Evolutionary conservation across 148 eudicot species (phyloP), one percentile per base, ranked within the genome.

Genomic region (Limonium bicolor): DNA sequence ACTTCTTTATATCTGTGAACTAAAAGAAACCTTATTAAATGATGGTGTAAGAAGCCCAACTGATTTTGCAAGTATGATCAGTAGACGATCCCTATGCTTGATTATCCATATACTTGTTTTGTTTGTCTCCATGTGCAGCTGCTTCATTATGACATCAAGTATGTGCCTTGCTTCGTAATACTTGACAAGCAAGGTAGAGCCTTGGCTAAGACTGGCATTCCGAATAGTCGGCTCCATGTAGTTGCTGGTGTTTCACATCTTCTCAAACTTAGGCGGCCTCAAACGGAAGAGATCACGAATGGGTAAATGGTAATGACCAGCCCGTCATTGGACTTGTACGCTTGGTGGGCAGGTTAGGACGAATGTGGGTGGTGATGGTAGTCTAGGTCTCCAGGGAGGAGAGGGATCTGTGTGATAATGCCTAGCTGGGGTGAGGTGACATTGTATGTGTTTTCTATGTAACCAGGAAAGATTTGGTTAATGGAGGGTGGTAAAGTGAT

Each of bases 121-220:
- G 6, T 16, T 28, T n/a, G 16, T 11, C 6, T 6, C 23, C 17
- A 37, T 2, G 51, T 75, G 69, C 82, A 90, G 99, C 77, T 90
- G 19, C 88, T 90, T 29, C 94, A 90, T 50, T 84, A 90, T 53
- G 95, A 81, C 61, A 81, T 90, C 18, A 75, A 55, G 64, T 90
- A 90, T 45, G 99, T 90, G 27, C 99, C 99, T n/a, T 90, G 99
- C 85, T 90, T 90, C 54, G 95, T 90, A 27, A 55, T 90, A 6
- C 58, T 90, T 51, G 95, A 90, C 77, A 80, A 84, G 39, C 15
- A 76, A 14, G 99, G 99, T n/a, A 65, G 53, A 54, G 99, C 82
- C 4, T 29, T 90, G 34, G 99, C 88, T 25, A 90, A 90, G 64
- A 85, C 99, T 0, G 95, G 99, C 4, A 68, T 90, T 48, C 99